Percentiles rank a stretch among this genome's conserved stretches.
Evolutionary conservation across 768 basidiomycete species (phyloP).

Genomic region (Sutorius australiensis): DNA sequence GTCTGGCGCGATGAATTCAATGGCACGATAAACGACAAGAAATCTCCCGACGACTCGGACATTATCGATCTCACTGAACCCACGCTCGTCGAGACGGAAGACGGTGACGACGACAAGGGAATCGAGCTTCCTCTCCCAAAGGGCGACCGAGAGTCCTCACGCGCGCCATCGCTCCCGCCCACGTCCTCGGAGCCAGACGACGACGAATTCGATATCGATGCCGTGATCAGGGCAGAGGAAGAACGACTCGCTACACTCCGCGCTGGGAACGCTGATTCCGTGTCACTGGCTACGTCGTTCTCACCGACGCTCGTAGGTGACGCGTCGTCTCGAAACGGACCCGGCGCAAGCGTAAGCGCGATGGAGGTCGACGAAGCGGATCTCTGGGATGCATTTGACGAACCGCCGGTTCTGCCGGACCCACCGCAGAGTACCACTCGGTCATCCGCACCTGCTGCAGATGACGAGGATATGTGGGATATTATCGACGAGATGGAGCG

Average conservation of each 20-base stretch:
- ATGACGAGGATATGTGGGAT: slow-evolving; percentile 74
- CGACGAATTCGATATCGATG: slow-evolving; percentile 52
- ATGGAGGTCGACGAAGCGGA: slow-evolving; percentile 39
- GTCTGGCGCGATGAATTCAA: slow-evolving; percentile 73
- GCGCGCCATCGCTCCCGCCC: slow-evolving; percentile 38
- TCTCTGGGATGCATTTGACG: slow-evolving; percentile 32
- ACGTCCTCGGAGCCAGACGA: slow-evolving; percentile 40
- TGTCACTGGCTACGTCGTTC: not conserved
- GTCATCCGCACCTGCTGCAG: slow-evolving; percentile 20
- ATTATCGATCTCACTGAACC: slow-evolving; percentile 31
- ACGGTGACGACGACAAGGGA: slow-evolving; percentile 13
- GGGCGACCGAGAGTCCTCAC: slow-evolving; percentile 34
- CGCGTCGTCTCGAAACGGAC: slow-evolving; percentile 3
- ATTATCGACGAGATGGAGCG: slow-evolving; percentile 55
- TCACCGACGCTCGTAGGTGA: slow-evolving; percentile 6
- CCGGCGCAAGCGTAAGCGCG: slow-evolving; percentile 2
- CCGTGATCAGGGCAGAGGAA: slow-evolving; percentile 45
- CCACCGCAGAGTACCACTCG: slow-evolving; percentile 2
- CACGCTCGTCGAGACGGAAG: slow-evolving; percentile 27
- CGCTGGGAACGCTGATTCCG: slow-evolving; percentile 7
- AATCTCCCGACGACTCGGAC: slow-evolving; percentile 18
- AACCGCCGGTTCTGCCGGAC: slow-evolving; percentile 1
- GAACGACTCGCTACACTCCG: slow-evolving; percentile 29
- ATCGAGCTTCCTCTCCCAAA: slow-evolving; percentile 5
- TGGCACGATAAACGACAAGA: slow-evolving; percentile 37